Evolutionary conservation across 139 green algal species (phyloP), one percentile per base, ranked within the genome.

Genomic region (Picochlorum sp.): DNA sequence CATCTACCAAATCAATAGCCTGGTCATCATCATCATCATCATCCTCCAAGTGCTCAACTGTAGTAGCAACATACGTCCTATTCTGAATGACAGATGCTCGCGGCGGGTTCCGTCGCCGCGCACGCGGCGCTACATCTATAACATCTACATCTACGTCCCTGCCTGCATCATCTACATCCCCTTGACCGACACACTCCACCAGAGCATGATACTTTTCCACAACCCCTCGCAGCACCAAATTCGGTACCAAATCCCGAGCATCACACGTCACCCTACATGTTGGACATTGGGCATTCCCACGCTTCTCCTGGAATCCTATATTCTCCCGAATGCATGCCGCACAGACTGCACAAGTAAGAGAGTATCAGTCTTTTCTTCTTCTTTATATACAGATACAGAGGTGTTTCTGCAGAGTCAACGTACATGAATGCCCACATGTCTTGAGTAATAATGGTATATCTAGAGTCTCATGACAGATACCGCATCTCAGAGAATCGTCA

Each of bases 371-470:
- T 30, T 30, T 30, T 28, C 2, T 26, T 28, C 4, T 0, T 28
- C 24, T 28, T 28, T 28, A 28, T 28, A 28, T 6, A 30, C 4
- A 30, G 3, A 30, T 30, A 6, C 3, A 30, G 28, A 30, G 28
- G 28, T 30, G 28, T 30, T 5, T 30, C 28, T 30, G 3, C 4
- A 30, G 28, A 30, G 4, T 30, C 7, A 31, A 57, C 74, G 62
- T 69, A 80, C 74, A 80, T 7, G 70, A 76, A 30, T 80, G 74
- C 6, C 74, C 74, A 15, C 74, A 80, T 24, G 41, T 62, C 5
- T 23, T 59, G 34, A 80, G 34, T 10, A 76, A 11, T 44, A 80
- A 45, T 20, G 74, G 74, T 3, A 51, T 55, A 44, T 75, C 74
- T 15, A 72, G 68, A n/a, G 66, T 44, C 0, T 20, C 28, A 55